phyloP scores from a whole-genome alignment of 371 early-diverging fungal genomes.

The Mucor circinelloides region DNA sequence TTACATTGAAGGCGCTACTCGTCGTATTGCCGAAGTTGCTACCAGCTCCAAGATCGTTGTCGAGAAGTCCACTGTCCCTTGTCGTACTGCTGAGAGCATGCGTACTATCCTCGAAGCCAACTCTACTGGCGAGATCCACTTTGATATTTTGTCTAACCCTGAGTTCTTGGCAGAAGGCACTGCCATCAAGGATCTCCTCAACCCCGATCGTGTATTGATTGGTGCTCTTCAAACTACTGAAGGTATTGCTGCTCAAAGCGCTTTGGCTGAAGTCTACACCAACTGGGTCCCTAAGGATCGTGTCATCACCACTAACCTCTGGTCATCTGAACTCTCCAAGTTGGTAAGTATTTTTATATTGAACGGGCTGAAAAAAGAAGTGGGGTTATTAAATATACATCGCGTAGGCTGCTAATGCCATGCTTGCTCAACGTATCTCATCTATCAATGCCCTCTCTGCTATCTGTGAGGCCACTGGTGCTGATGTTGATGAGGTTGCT shows the following conservation, averaged over 20 bases:
- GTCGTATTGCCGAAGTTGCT: conserved; percentile 87
- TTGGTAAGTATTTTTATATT: conserved; percentile 54
- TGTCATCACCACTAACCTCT: conserved; percentile 90
- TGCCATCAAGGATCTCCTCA: conserved; percentile 81
- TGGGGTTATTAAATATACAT: not conserved
- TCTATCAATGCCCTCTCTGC: conserved; percentile 92
- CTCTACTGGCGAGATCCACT: conserved; percentile 69
- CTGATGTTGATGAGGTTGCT: conserved; percentile 93
- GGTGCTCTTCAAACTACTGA: conserved; percentile 82
- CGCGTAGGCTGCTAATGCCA: conserved; percentile 87
- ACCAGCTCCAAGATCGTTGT: conserved; percentile 88
- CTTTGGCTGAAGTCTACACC: conserved; percentile 78
- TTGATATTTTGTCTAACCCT: conserved; percentile 94
- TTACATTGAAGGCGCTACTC: conserved; percentile 85
- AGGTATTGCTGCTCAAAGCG: conserved; percentile 77
- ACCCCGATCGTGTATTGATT: conserved; percentile 94
- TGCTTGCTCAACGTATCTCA: conserved; percentile 96
- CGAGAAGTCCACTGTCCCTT: conserved; percentile 96
- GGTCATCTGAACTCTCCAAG: conserved; percentile 95
- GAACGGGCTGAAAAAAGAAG: not conserved
- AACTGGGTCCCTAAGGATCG: conserved; percentile 85
- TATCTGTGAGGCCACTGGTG: conserved; percentile 95
- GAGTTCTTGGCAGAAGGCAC: conserved; percentile 97
- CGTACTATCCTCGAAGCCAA: conserved; percentile 87
- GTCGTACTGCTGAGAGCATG: conserved; percentile 91